Conservation (phyloP, 1,284 basidiomycete species). For the Cryptococcus floricola region DNA sequence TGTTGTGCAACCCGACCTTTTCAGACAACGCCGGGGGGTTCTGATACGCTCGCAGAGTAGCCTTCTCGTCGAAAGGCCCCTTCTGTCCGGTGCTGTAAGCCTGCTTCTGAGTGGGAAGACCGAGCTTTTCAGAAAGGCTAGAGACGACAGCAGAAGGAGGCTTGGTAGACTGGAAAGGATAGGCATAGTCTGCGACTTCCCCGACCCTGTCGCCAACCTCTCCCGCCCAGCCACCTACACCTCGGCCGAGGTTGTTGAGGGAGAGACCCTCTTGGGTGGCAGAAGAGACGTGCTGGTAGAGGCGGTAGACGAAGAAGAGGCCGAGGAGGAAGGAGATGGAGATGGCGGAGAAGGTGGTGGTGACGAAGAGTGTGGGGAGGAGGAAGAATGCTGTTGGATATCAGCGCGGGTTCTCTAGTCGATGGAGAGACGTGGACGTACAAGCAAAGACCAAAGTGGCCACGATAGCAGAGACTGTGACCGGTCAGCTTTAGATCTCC, state of each 20-base stretch:
- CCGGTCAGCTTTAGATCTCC: neutral
- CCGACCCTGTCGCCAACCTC: slow-evolving; percentile 25
- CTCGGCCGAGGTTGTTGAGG: slow-evolving; percentile 2
- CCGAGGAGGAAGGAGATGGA: slow-evolving; percentile 27
- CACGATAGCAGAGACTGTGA: slow-evolving; percentile 11
- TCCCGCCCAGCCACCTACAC: slow-evolving; percentile 24
- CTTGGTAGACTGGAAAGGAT: no score
- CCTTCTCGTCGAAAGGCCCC: no score
- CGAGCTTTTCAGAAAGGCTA: no score
- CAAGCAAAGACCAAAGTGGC: slow-evolving; percentile 22
- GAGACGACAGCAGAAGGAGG: no score
- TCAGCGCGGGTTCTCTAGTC: neutral
- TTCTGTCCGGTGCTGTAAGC: no score
- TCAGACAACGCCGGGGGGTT: no score
- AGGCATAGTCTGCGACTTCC: neutral
- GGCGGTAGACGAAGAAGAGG: slow-evolving; percentile 40
- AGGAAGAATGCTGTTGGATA: slow-evolving; percentile 18
- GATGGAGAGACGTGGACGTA: slow-evolving; percentile 8
- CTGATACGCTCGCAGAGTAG: no score
- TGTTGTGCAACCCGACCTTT: no score
- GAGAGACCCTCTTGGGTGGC: slow-evolving; percentile 1
- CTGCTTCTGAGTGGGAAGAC: no score
- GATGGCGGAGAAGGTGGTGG: slow-evolving; percentile 23
- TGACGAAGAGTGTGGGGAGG: slow-evolving; percentile 35
- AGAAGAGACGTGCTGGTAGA: slow-evolving; percentile 33